Evolutionary conservation across 805 yeast genomes (phyloP).

Genomic region (Candida easanensis): DNA sequence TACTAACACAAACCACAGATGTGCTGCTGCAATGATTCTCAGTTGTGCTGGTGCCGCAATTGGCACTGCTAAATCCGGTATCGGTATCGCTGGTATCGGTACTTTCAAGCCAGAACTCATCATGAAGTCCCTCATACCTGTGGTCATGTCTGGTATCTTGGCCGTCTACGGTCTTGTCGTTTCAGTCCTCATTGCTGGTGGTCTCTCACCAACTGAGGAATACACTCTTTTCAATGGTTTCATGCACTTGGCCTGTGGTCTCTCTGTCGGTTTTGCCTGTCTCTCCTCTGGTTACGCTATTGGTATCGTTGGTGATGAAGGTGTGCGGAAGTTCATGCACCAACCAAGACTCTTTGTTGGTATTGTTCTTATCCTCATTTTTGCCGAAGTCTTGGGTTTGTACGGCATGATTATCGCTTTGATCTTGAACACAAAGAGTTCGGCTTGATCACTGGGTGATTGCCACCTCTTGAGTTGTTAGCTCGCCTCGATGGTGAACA

Average conservation of each 20-base stretch:
- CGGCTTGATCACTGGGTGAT: constrained; percentile 40
- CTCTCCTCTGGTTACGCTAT: constrained; percentile 95
- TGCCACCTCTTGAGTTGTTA: not conserved
- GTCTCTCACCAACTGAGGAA: constrained; percentile 69
- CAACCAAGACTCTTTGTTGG: constrained; percentile 89
- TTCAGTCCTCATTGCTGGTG: constrained; percentile 92
- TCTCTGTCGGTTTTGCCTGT: constrained; percentile 95
- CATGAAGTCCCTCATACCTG: constrained; percentile 95
- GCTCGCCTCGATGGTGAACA: too few relatives aligned
- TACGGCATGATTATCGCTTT: constrained; percentile 96
- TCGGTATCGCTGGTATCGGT: constrained; percentile 98
- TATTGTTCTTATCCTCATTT: constrained; percentile 82
- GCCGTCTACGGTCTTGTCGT: constrained; percentile 97
- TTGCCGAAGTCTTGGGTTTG: constrained; percentile 85
- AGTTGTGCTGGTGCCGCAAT: constrained; percentile 98
- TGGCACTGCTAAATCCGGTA: constrained; percentile 97
- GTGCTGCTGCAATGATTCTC: constrained; percentile 87
- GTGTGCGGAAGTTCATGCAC: constrained; percentile 84
- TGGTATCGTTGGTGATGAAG: constrained; percentile 92
- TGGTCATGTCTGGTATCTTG: constrained; percentile 95
- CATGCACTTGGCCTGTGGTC: constrained; percentile 95
- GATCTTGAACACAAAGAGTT: constrained; percentile 86
- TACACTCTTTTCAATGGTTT: constrained; percentile 94
- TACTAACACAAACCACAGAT: constrained; percentile 32
- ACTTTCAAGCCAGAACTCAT: constrained; percentile 95